Evolutionary conservation across 768 basidiomycete genomes (phyloP).

Genomic region (Zangia roseola): DNA sequence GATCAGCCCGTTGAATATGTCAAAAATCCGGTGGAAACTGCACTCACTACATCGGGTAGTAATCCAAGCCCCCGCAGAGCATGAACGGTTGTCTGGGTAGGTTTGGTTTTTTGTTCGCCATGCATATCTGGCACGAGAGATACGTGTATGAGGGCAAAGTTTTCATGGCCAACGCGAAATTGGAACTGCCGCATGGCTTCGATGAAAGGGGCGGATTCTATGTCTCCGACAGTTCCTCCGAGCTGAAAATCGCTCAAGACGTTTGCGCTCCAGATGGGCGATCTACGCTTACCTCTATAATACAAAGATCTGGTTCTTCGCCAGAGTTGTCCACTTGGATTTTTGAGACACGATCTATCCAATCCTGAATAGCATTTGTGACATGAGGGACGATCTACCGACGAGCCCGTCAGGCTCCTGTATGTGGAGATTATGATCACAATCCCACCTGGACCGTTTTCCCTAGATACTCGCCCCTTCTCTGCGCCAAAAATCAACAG

Average conservation of each 20-base stretch:
- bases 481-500: constrained; percentile 38
- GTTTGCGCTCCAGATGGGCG: not conserved
- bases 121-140: constrained; percentile 98
- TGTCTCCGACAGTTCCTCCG: constrained; percentile 97
- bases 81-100: constrained; percentile 95
- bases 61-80: constrained; percentile 90
- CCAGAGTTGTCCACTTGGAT: constrained; percentile 94
- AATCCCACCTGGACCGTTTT: constrained; percentile 87
- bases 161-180: constrained; percentile 93
- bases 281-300: constrained; percentile 75
- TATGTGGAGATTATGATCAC: not conserved
- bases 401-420: constrained; percentile 7
- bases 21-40: not conserved
- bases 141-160: constrained; percentile 96
- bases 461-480: constrained; percentile 87
- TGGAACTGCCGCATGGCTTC: constrained; percentile 99
- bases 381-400: constrained; percentile 89
- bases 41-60: constrained; percentile 83
- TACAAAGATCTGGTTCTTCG: constrained; percentile 93
- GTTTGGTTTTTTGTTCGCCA: constrained; percentile 99
- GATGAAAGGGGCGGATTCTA: constrained; percentile 96
- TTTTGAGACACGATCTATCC: constrained; percentile 94
- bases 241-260: constrained; percentile 50
- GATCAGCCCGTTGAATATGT: not conserved
- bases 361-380: constrained; percentile 96